These are phyloP conservation scores for Irpex sp. DNA, from an alignment of 1,284 basidiomycete genomes.

Conservation along the genomic window DNA sequence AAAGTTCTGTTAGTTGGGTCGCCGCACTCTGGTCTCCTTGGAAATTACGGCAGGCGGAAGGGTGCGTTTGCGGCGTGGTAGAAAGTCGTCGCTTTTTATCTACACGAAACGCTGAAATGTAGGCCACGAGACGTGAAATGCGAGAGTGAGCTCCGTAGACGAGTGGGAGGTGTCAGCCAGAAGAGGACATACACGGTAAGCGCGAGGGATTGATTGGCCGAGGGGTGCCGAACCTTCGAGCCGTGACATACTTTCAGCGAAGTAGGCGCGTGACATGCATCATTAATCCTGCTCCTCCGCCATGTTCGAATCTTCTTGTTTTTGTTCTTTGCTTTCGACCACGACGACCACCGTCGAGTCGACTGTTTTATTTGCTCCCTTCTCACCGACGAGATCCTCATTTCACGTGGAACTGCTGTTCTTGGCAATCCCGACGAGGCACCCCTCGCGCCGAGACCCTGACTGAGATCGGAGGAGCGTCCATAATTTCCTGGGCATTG, in stretches of 20 bases:
- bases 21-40: background rate
- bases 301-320: constrained; percentile 18
- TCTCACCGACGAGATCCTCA: background rate
- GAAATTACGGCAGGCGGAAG: background rate
- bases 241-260: background rate
- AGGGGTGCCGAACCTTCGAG: background rate
- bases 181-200: background rate
- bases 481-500: background rate
- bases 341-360: background rate
- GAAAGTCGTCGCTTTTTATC: background rate
- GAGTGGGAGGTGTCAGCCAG: background rate
- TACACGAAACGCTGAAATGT: background rate
- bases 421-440: background rate
- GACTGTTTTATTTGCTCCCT: background rate
- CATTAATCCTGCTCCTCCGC: constrained; percentile 29
- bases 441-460: background rate
- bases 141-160: background rate
- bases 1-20: background rate
- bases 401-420: background rate
- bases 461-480: background rate
- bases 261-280: constrained; percentile 21
- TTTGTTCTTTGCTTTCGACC: background rate
- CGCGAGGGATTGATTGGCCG: background rate
- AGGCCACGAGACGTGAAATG: background rate
- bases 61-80: background rate